Evolutionary conservation across 2,329 filamentous ascomycete genomes (phyloP), one percentile per base, ranked within the genome.

Genomic region (Elsinoe necatrix): DNA sequence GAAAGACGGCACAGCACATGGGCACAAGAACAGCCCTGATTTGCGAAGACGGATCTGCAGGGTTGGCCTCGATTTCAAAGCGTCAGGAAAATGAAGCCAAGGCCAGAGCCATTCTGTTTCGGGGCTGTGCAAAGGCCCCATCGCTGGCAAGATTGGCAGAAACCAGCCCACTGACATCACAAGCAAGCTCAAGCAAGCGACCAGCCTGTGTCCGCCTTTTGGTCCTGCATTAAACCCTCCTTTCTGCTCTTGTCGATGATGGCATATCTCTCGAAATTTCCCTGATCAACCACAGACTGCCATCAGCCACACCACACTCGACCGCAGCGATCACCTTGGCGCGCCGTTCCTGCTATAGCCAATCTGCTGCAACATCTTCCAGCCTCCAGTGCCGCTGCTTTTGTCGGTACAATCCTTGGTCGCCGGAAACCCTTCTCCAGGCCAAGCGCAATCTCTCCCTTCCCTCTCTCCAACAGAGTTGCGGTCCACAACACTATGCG

Each of bases 211-310:
- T 34, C 25, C 25, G 16, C 45, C 39, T 50, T 21, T 18, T 34
- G 45, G 25, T 31, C 45, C 45, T 50, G 45, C 45, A 52, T 52
- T 37, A 52, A 52, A 52, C 34, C 48, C 48, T 52, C 48, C 31
- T 52, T 52, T 52, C 48, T 29, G 27, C 27, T 23, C 48, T 52
- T 34, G 29, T 52, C 48, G 48, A 52, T 52, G 48, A 52, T 35
- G 48, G 34, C 48, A 52, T 35, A 16, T 23, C 20, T 52, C 29
- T 39, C 29, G 18, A 11, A 16, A 11, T 11, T 20, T 18, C 34
- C 31, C 48, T 52, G 31, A 52, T 52, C 48, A 34, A 6, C 31
- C 48, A 16, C 7, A 18, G 11, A 11, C 7, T 48, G 18, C 43
- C 29, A 34, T 27, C 23, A 27, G 48, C 29, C 48, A 52, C 48